These are phyloP conservation scores for Ananas comosus DNA, from an alignment of 176 grass and related monocot species.

Conservation along the genomic window DNA sequence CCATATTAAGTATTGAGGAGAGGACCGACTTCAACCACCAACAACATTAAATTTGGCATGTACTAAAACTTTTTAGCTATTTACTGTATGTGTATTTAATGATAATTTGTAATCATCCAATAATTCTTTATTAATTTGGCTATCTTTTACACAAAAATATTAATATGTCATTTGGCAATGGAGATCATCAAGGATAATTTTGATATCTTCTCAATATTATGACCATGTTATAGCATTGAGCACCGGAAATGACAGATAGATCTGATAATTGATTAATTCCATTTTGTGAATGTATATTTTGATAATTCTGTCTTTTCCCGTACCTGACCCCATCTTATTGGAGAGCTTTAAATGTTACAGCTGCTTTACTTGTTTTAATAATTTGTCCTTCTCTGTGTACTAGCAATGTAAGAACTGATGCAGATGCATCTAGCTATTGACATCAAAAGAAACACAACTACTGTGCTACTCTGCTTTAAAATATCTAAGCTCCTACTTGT, in stretches of 20 bases:
- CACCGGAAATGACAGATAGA: no score
- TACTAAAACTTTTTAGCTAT: no score
- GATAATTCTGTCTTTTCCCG: background rate
- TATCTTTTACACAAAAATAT: no score
- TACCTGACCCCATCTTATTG: background rate
- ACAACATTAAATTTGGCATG: no score
- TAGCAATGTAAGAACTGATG: background rate
- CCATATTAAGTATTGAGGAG: background rate
- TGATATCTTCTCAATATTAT: background rate
- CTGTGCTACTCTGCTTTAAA: background rate
- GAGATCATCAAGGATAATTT: background rate
- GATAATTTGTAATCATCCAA: no score
- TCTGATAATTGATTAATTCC: background rate
- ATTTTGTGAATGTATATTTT: background rate
- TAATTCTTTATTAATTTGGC: no score
- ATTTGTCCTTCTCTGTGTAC: background rate
- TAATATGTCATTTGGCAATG: no score
- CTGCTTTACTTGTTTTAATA: background rate
- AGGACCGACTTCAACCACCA: no score
- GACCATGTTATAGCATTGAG: no score
- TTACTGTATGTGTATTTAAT: no score
- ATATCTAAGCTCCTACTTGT: background rate
- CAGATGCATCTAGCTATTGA: background rate
- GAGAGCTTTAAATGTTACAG: background rate
- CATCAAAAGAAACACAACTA: background rate